Evolutionary conservation across 2,329 filamentous ascomycete species (phyloP).

Genomic region (Colletotrichum brevisporum): DNA sequence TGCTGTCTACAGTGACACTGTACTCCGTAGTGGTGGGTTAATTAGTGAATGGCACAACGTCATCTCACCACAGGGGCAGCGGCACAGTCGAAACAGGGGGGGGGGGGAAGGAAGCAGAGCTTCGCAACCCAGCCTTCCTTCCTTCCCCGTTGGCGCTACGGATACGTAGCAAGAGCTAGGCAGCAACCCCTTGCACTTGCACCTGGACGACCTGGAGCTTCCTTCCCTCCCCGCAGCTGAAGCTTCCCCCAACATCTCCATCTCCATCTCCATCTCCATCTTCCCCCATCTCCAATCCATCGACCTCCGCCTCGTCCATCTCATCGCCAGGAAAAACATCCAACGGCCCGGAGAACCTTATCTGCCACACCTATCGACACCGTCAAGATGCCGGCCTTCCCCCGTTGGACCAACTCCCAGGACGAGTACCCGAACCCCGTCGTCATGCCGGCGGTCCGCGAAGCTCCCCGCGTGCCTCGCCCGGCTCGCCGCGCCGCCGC

Average conservation of each 20-base stretch:
- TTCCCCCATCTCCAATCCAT: background rate
- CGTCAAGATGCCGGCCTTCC: constrained; percentile 25
- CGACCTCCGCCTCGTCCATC: background rate
- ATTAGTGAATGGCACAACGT: constrained; percentile 32
- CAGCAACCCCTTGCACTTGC: background rate
- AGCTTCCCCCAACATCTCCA: constrained; percentile 8
- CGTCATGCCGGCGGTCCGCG: background rate
- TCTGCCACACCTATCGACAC: background rate
- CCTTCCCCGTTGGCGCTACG: constrained; percentile 5
- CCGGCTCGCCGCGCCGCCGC: background rate
- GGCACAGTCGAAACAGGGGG: constrained; percentile 10
- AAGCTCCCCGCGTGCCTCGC: background rate
- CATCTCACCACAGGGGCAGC: constrained; percentile 26
- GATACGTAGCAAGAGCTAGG: background rate
- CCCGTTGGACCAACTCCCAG: constrained; percentile 16
- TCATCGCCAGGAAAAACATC: background rate
- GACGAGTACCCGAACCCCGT: constrained; percentile 11
- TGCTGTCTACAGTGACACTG: too few species aligned
- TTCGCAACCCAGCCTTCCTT: background rate
- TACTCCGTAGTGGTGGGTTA: background rate
- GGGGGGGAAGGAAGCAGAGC: background rate
- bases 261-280: background rate
- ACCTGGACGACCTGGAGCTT: constrained; percentile 5
- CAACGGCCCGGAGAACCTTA: background rate
- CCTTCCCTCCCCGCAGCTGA: constrained; percentile 21